phyloP scores from a whole-genome alignment of 331 rosid species.

The Quercus phellos region DNA sequence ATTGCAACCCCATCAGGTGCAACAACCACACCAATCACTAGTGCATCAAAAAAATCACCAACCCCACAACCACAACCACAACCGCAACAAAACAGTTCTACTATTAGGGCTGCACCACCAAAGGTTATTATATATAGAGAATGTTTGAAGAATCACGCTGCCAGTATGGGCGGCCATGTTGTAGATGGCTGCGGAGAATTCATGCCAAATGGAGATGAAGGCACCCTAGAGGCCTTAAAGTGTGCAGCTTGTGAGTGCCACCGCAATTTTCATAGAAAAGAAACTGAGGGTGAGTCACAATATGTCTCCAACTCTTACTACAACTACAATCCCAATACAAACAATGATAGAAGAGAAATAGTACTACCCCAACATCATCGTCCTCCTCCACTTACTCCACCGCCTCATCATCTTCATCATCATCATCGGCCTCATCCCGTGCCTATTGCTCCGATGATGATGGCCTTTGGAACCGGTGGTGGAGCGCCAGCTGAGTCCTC shows the following conservation, averaged over 20 bases:
- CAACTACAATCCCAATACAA: conserved; percentile 16
- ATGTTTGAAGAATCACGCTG: conserved; percentile 88
- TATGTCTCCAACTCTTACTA: conserved; percentile 17
- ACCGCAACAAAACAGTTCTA: not conserved
- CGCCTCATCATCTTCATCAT: conserved; percentile 25
- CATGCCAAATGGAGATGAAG: conserved; percentile 80
- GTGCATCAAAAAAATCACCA: conserved; percentile 24
- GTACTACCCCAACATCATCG: conserved; percentile 13
- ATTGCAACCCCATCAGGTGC: conserved; percentile 13
- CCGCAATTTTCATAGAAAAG: conserved; percentile 80
- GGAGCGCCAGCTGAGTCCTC: conserved; percentile 69
- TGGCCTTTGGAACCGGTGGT: conserved; percentile 65
- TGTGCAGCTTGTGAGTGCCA: conserved; percentile 98
- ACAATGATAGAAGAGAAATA: conserved; percentile 15
- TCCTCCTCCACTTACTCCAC: not conserved
- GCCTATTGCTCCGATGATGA: conserved; percentile 57
- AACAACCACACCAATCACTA: conserved; percentile 1
- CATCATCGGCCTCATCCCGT: conserved; percentile 29
- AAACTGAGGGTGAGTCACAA: conserved; percentile 37
- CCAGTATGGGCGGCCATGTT: conserved; percentile 72
- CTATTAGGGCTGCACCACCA: not conserved
- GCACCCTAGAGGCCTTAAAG: conserved; percentile 47
- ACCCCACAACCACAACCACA: not conserved
- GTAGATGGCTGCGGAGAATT: conserved; percentile 96
- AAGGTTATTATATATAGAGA: conserved; percentile 49